Conservation (phyloP, 371 early-diverging fungal species). For the Zopfochytrium polystomum region DNA sequence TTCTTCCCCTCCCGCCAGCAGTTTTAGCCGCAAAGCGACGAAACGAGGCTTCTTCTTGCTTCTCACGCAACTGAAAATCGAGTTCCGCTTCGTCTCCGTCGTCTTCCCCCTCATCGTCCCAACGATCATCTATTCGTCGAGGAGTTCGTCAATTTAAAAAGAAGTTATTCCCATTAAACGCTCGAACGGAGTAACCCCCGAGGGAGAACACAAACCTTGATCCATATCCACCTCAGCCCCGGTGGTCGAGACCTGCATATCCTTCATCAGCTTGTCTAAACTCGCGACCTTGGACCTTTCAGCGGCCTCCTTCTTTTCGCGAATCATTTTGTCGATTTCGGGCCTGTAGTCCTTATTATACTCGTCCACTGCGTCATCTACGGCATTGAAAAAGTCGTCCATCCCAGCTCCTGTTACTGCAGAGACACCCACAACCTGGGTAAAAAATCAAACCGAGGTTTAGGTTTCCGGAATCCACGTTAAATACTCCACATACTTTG, state of each 20-base stretch:
- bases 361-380: slow-evolving; percentile 80
- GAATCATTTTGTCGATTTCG: slow-evolving; percentile 66
- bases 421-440: slow-evolving; percentile 75
- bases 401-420: slow-evolving; percentile 94
- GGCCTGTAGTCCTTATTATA: slow-evolving; percentile 83
- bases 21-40: too few species aligned
- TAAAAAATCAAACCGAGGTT: neutral
- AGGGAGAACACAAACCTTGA: neutral
- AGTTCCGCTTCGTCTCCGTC: neutral
- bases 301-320: slow-evolving; percentile 54
- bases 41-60: slow-evolving; percentile 2
- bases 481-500: slow-evolving; percentile 40
- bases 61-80: neutral
- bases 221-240: slow-evolving; percentile 18
- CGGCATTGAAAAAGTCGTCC: slow-evolving; percentile 83
- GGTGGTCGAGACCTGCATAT: slow-evolving; percentile 38
- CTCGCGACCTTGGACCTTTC: slow-evolving; percentile 37
- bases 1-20: too few species aligned
- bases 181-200: neutral
- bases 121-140: neutral
- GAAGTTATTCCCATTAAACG: too few species aligned
- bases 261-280: slow-evolving; percentile 48
- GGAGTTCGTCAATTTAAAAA: too few species aligned
- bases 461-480: neutral
- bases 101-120: neutral